These are phyloP conservation scores for Trichoderma arundinaceum DNA, from an alignment of 2,329 filamentous ascomycete genomes.

Conservation along the genomic window DNA sequence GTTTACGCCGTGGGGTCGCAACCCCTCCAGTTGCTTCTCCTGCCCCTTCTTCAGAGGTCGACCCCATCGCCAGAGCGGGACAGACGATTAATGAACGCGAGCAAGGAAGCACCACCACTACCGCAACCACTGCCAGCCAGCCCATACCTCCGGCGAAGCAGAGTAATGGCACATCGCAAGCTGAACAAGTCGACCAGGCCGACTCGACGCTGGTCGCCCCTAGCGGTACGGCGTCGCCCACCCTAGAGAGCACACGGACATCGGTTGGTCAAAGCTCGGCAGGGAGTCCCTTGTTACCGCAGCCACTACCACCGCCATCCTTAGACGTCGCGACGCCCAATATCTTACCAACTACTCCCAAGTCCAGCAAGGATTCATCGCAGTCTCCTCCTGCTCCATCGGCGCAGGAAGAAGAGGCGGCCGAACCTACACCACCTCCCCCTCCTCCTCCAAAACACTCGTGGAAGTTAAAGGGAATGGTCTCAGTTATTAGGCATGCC, in stretches of 20 bases:
- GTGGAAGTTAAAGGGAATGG: constrained; percentile 98
- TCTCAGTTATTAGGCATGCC: constrained; percentile 93
- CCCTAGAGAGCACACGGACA: constrained; percentile 41
- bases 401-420: constrained; percentile 40
- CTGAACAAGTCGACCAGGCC: constrained; percentile 39
- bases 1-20: constrained; percentile 66
- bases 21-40: constrained; percentile 59
- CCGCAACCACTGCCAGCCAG: constrained; percentile 15
- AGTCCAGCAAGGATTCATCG: constrained; percentile 44
- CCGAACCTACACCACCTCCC: constrained; percentile 48
- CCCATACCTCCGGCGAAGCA: constrained; percentile 41
- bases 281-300: constrained; percentile 45
- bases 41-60: constrained; percentile 49
- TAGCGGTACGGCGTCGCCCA: constrained; percentile 43
- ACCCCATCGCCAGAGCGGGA: constrained; percentile 46
- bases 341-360: constrained; percentile 44
- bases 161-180: constrained; percentile 33
- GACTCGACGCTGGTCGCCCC: constrained; percentile 37
- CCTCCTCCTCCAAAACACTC: constrained; percentile 83
- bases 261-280: constrained; percentile 47
- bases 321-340: constrained; percentile 41
- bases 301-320: constrained; percentile 45
- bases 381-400: constrained; percentile 34
- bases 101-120: constrained; percentile 34
- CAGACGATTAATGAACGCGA: constrained; percentile 51